Evolutionary conservation across 2,329 filamentous ascomycete species (phyloP).

Genomic region (Clonostachys rosea): DNA sequence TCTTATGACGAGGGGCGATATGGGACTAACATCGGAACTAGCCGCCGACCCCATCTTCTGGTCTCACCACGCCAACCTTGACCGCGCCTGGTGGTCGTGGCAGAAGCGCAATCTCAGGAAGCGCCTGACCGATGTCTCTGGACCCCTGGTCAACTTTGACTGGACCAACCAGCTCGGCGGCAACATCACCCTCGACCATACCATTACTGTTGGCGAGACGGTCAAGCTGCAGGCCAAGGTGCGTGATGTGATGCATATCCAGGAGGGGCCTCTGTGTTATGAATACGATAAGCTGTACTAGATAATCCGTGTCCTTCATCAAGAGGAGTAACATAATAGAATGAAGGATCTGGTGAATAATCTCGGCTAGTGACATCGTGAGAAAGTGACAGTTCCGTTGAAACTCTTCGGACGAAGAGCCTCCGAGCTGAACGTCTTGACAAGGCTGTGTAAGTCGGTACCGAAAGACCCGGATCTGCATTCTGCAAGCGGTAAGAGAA

Average conservation of each 20-base stretch:
- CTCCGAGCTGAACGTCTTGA: too few species aligned
- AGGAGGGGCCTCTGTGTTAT: too few species aligned
- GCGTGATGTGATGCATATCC: neutral
- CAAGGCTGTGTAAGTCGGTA: too few species aligned
- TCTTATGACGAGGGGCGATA: constrained; percentile 5
- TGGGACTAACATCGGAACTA: neutral
- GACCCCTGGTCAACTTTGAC: neutral
- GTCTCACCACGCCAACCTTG: constrained; percentile 11
- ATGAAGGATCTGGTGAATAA: too few species aligned
- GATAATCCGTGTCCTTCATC: too few species aligned
- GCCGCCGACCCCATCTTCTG: constrained; percentile 11
- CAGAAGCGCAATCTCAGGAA: constrained; percentile 4
- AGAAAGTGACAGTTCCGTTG: too few species aligned
- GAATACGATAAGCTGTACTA: too few species aligned
- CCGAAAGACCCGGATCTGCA: too few species aligned
- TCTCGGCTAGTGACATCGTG: too few species aligned
- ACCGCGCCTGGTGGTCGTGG: constrained; percentile 12
- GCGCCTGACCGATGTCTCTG: constrained; percentile 1
- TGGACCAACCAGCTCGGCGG: neutral
- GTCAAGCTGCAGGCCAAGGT: neutral
- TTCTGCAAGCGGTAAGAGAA: too few species aligned
- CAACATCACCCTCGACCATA: neutral
- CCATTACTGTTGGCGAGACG: constrained; percentile 1
- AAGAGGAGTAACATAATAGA: too few species aligned
- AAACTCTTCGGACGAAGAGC: too few species aligned